A percentile compares a stretch with the other conserved stretches of the same genome.
Conservation (phyloP, 257 asterid genomes). For the Scutellaria baicalensis region DNA sequence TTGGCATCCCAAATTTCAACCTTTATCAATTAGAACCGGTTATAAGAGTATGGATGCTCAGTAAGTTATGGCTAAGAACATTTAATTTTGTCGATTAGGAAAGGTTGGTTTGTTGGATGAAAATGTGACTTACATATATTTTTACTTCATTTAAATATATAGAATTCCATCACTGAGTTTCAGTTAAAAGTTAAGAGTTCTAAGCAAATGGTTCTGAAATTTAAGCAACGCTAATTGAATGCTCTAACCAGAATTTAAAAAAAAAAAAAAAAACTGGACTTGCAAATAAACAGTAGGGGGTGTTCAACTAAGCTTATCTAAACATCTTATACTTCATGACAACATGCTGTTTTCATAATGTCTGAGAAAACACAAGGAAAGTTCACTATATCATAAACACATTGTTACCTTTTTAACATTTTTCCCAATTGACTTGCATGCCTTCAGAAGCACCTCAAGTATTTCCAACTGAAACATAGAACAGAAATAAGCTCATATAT, state of each 20-base stretch:
- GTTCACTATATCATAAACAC: not conserved
- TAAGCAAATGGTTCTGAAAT: too few species aligned
- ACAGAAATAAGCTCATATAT: not conserved
- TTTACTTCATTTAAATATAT: too few species aligned
- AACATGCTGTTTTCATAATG: not conserved
- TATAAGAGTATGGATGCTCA: not conserved
- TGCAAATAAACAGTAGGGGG: not conserved
- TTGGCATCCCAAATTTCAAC: not conserved
- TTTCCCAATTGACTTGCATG: constrained; percentile 51
- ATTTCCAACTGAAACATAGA: constrained; percentile 65
- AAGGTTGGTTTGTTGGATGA: not conserved
- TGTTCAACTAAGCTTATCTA: too few species aligned
- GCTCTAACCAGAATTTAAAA: not conserved
- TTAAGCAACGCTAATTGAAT: not conserved
- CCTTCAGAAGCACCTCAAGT: constrained; percentile 73
- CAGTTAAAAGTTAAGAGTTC: too few species aligned
- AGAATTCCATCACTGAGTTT: too few species aligned
- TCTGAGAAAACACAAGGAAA: not conserved
- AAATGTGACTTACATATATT: not conserved
- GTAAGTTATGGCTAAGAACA: not conserved
- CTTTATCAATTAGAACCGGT: not conserved
- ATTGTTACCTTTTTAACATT: constrained; percentile 48
- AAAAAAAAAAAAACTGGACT: not conserved
- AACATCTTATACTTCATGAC: too few species aligned
- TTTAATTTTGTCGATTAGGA: not conserved